Evolutionary conservation across 495 filamentous ascomycete species (phyloP), one percentile per base, ranked within the genome.

Genomic region (Chaetomidium leptoderma): DNA sequence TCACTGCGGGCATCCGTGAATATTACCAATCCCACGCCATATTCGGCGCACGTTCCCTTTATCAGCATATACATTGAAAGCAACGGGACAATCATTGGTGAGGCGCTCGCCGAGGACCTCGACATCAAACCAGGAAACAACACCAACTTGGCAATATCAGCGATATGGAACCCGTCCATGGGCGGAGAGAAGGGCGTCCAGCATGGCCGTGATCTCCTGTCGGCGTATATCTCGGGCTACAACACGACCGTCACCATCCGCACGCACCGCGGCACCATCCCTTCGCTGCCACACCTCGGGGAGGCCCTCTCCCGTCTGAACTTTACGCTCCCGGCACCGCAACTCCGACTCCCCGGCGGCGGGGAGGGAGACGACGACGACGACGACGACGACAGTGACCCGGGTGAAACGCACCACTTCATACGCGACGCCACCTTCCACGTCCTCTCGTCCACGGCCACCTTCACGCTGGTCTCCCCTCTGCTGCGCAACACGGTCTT

Each of bases 391-490:
- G 33, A 43, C 29, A 69, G 76, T 33, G 70, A 73, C 11, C 70
- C 77, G 47, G 76, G 78, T 26, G 73, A 79, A 16, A 66, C 70
- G 16, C 69, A 74, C 51, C 82, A 81, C 57, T 96, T 96, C 66
- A 91, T 97, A 50, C 80, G 86, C 70, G 88, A 88, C 61, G 88
- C 91, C 32, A 92, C 86, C 59, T 89, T 92, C 66, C 90, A 96
- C 72, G 64, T 98, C 60, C 80, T 90, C 61, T 89, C 89, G 27
- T 93, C 89, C 11, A 92, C 89, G 0, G 92, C 91, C 26, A 82
- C 86, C 4, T 96, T 98, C 75, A 86, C 83, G 0, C 77, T 98
- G 35, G 77, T 81, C 42, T 96, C 92, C 2, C 93, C 93, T 0
- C 76, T 96, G 4, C 72, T 74, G 40, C 73, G 83, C 54, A 87